These are phyloP conservation scores for Fusarium newnesense DNA, from an alignment of 2,329 filamentous ascomycete species.

Conservation along the genomic window DNA sequence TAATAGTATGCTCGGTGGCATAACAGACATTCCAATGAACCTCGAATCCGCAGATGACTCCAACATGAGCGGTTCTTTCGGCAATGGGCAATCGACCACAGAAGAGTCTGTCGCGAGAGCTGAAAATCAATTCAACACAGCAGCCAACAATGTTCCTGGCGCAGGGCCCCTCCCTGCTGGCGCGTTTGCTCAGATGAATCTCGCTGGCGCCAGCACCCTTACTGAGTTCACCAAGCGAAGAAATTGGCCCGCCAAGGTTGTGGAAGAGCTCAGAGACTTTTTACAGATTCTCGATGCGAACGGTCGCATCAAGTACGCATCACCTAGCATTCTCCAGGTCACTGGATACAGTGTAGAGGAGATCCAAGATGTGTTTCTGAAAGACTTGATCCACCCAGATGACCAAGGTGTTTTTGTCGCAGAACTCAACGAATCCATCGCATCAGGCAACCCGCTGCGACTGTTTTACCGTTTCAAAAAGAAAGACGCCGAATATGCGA, in stretches of 20 bases:
- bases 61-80: slow-evolving; percentile 37
- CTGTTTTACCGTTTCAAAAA: slow-evolving; percentile 89
- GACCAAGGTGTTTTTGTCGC: slow-evolving; percentile 84
- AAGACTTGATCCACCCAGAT: slow-evolving; percentile 86
- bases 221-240: slow-evolving; percentile 70
- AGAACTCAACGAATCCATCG: slow-evolving; percentile 90
- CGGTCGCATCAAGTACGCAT: slow-evolving; percentile 86
- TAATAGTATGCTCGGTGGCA: slow-evolving; percentile 52
- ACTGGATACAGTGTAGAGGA: slow-evolving; percentile 80
- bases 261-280: slow-evolving; percentile 90
- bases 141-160: slow-evolving; percentile 53
- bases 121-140: slow-evolving; percentile 50
- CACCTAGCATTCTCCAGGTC: slow-evolving; percentile 77
- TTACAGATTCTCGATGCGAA: slow-evolving; percentile 87
- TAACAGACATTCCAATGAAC: slow-evolving; percentile 55
- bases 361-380: slow-evolving; percentile 79
- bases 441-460: slow-evolving; percentile 79
- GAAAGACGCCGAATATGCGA: slow-evolving; percentile 75
- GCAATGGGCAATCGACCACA: slow-evolving; percentile 37
- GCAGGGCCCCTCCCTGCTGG: slow-evolving; percentile 55
- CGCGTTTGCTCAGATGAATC: slow-evolving; percentile 48
- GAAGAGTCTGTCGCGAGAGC: slow-evolving; percentile 47
- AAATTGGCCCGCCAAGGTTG: slow-evolving; percentile 88
- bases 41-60: slow-evolving; percentile 52
- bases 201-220: slow-evolving; percentile 56